Percentiles rank a stretch among this genome's conserved stretches.
These are phyloP conservation scores for Solanum chaucha DNA, from an alignment of 257 asterid species.

Conservation along the genomic window DNA sequence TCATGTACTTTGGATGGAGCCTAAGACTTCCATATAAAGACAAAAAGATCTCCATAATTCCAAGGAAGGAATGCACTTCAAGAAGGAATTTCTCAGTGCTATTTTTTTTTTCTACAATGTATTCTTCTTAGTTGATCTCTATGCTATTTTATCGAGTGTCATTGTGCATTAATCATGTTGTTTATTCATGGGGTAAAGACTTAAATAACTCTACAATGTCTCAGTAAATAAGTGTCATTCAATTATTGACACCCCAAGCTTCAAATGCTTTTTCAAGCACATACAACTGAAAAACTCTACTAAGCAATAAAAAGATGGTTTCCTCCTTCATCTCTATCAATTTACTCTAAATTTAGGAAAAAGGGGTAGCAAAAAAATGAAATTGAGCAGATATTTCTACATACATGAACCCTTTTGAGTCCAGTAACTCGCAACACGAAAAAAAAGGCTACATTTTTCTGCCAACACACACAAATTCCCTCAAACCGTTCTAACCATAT, in stretches of 20 bases:
- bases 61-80: neutral
- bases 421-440: neutral
- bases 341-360: neutral
- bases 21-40: neutral
- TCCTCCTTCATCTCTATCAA: neutral
- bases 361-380: neutral
- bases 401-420: neutral
- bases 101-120: neutral
- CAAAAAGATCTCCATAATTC: neutral
- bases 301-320: neutral
- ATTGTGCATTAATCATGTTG: neutral
- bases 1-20: neutral
- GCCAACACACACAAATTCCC: neutral
- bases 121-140: neutral
- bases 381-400: neutral
- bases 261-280: neutral
- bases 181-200: neutral
- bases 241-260: neutral
- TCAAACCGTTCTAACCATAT: neutral
- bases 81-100: neutral
- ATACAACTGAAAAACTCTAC: neutral
- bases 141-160: neutral
- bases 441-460: neutral
- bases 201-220: neutral
- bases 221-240: neutral